Conservation (phyloP, 225 moss, liverwort and hornwort species). For the Lunularia cruciata region DNA sequence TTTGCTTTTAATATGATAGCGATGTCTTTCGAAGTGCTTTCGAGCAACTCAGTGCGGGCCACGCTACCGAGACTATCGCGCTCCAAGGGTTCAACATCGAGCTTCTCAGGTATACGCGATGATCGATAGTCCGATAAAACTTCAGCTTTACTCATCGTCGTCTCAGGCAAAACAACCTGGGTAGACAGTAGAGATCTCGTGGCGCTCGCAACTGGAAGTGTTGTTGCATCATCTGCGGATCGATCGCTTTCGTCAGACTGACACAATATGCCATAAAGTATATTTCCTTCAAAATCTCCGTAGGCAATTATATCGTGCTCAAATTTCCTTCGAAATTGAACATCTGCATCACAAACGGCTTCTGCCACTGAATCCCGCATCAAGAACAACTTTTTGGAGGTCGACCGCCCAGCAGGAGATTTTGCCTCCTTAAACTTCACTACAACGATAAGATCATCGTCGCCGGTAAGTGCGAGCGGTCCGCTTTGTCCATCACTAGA, state of each 20-base stretch:
- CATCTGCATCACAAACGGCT: constrained; percentile 28
- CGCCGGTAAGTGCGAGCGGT: constrained; percentile 17
- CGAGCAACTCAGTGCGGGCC: constrained; percentile 5
- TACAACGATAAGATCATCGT: constrained; percentile 24
- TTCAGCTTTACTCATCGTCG: background rate
- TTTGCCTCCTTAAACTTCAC: constrained; percentile 27
- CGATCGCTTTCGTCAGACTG: constrained; percentile 17
- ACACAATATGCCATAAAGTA: constrained; percentile 42
- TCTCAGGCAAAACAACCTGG: background rate
- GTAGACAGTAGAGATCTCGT: background rate
- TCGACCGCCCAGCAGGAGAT: background rate
- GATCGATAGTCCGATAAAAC: constrained; percentile 16
- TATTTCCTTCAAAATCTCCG: constrained; percentile 17
- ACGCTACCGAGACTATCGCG: constrained; percentile 12
- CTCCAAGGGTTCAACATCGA: background rate
- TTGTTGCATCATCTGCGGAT: constrained; percentile 6
- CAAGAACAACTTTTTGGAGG: constrained; percentile 30
- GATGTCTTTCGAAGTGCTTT: constrained; percentile 12
- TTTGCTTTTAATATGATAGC: constrained; percentile 4
- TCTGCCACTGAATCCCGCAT: constrained; percentile 29
- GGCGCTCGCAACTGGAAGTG: background rate
- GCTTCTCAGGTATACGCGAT: background rate
- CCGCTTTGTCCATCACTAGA: constrained; percentile 24
- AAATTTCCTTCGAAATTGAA: constrained; percentile 32
- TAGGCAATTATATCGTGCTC: constrained; percentile 25